These are phyloP conservation scores for Blastobotrys muscicola DNA, from an alignment of 805 yeast species.

Conservation along the genomic window DNA sequence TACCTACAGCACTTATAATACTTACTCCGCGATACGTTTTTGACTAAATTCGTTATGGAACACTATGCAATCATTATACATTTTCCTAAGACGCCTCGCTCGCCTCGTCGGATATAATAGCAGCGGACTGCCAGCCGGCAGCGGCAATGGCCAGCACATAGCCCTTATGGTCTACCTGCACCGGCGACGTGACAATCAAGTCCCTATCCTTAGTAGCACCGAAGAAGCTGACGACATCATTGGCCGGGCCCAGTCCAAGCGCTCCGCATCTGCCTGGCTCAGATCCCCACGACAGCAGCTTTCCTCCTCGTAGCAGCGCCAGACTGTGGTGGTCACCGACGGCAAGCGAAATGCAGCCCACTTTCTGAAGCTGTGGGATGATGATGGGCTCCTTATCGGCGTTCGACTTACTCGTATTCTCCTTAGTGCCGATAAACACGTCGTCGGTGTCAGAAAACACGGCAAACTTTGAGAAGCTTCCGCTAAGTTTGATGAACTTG, in stretches of 20 bases:
- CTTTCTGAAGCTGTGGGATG: conserved; percentile 37
- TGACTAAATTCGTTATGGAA: too few species aligned
- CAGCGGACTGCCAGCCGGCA: conserved; percentile 76
- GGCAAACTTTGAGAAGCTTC: conserved; percentile 46
- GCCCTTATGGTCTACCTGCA: conserved; percentile 27
- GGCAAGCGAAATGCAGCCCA: conserved; percentile 43
- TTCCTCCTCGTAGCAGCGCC: conserved; percentile 52
- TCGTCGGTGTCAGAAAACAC: conserved; percentile 45
- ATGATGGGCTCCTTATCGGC: conserved; percentile 27
- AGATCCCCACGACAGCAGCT: conserved; percentile 55
- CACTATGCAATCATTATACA: too few species aligned
- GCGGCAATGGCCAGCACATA: conserved; percentile 53
- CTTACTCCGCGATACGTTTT: too few species aligned
- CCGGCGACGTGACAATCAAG: conserved; percentile 33
- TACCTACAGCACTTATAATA: too few species aligned
- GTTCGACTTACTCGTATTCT: conserved; percentile 5
- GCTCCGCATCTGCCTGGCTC: conserved; percentile 59
- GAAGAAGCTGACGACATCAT: conserved; percentile 7
- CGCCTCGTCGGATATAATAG: conserved; percentile 32
- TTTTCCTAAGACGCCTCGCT: too few species aligned
- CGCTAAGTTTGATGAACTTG: conserved; percentile 42
- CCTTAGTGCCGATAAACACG: conserved; percentile 34
- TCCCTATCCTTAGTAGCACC: conserved; percentile 10
- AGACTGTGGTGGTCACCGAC: conserved; percentile 66
- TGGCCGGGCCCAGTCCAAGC: conserved; percentile 47